Evolutionary conservation across 1,284 basidiomycete species (phyloP).

Genomic region (Cryptococcus sp.): DNA sequence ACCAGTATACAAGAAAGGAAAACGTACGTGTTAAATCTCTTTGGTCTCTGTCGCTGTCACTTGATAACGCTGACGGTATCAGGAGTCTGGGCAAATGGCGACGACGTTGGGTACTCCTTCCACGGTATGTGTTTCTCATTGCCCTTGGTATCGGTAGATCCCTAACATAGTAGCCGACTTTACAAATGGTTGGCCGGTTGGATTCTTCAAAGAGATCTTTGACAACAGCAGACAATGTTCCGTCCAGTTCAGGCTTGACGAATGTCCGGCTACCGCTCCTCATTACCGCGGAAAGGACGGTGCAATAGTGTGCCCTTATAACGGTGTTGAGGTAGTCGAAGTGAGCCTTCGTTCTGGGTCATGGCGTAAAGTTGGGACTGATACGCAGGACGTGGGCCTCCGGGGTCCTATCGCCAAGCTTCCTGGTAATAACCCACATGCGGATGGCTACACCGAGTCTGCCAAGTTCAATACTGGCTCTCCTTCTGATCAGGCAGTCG

Average conservation of each 20-base stretch:
- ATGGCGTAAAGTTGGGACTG: no score
- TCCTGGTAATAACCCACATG: no score
- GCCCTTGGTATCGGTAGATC: not conserved
- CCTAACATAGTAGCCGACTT: constrained; percentile 9
- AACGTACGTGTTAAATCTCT: not conserved
- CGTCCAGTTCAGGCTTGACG: constrained; percentile 14
- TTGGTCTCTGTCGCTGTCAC: no score
- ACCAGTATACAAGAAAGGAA: constrained; percentile 6
- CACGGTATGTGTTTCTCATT: constrained; percentile 8
- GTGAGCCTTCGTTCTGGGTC: no score
- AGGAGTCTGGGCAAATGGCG: constrained; percentile 13
- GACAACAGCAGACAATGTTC: constrained; percentile 9
- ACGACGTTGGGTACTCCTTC: constrained; percentile 16
- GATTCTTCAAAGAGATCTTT: constrained; percentile 13
- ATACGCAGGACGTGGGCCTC: no score
- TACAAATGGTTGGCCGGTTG: constrained; percentile 16
- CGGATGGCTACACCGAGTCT: no score
- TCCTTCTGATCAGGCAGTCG: no score
- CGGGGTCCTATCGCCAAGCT: no score
- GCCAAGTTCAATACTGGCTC: no score
- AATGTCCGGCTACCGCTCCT: constrained; percentile 13
- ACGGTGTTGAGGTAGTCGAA: constrained; percentile 14
- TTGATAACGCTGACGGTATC: no score
- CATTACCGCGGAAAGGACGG: constrained; percentile 1
- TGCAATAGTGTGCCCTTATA: constrained; percentile 10